Evolutionary conservation across 2,329 filamentous ascomycete species (phyloP).

Genomic region (Fusarium robinianum): DNA sequence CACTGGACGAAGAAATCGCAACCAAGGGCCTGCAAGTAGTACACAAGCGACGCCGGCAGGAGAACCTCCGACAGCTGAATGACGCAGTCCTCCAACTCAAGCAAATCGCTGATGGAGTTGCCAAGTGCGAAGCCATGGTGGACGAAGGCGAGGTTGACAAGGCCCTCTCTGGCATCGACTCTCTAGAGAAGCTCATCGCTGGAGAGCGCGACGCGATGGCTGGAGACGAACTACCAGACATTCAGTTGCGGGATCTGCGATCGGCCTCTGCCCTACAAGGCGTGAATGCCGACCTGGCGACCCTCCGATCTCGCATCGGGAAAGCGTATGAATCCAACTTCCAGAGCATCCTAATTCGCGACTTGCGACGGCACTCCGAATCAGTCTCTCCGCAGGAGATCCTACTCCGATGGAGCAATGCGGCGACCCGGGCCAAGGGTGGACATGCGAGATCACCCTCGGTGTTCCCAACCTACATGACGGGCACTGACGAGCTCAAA

Average conservation of each 20-base stretch:
- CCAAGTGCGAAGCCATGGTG: conserved; percentile 77
- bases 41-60: conserved; percentile 76
- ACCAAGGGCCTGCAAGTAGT: conserved; percentile 83
- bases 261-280: conserved; percentile 79
- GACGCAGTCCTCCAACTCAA: conserved; percentile 83
- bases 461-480: conserved; percentile 77
- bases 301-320: conserved; percentile 79
- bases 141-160: conserved; percentile 82
- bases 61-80: conserved; percentile 82
- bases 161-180: conserved; percentile 77
- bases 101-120: conserved; percentile 75
- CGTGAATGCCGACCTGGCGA: conserved; percentile 74
- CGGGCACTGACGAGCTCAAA: conserved; percentile 71
- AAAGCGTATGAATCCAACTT: conserved; percentile 85
- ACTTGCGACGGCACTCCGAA: conserved; percentile 80
- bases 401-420: conserved; percentile 80
- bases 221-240: conserved; percentile 37
- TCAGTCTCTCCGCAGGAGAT: conserved; percentile 73
- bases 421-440: conserved; percentile 73
- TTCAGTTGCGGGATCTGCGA: conserved; percentile 68
- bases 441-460: conserved; percentile 69
- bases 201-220: conserved; percentile 62
- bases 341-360: conserved; percentile 73
- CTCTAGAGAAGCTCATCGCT: conserved; percentile 77
- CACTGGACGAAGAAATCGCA: conserved; percentile 85